These are phyloP conservation scores for Sporothrix mexicana DNA, from an alignment of 2,329 filamentous ascomycete species.

Conservation along the genomic window DNA sequence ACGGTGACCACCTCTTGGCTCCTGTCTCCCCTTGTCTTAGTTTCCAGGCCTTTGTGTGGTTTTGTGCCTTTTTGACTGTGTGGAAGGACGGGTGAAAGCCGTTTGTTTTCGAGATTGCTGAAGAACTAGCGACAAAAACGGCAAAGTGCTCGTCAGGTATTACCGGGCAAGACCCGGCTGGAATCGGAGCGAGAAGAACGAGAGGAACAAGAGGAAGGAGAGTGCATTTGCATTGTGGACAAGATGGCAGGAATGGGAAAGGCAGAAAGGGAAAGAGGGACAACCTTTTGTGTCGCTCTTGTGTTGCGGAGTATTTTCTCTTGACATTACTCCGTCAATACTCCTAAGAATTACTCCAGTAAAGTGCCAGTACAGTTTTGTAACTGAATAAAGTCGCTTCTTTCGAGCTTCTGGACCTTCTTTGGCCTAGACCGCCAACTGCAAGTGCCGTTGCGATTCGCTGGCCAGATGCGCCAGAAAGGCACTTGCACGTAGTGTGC, in stretches of 20 bases:
- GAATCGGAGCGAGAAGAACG: constrained; percentile 29
- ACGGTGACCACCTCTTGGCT: background rate
- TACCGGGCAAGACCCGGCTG: constrained; percentile 29
- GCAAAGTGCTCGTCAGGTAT: constrained; percentile 28
- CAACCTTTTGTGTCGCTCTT: background rate
- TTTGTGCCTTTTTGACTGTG: too few relatives aligned
- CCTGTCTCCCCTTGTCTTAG: too few relatives aligned
- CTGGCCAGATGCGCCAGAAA: too few relatives aligned
- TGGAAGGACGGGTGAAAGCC: background rate
- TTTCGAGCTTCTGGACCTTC: constrained; percentile 1
- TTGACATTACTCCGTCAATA: background rate
- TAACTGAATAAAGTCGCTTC: background rate
- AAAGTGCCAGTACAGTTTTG: background rate
- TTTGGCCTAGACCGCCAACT: too few relatives aligned
- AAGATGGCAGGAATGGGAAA: background rate
- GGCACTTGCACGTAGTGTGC: background rate
- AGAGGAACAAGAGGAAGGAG: background rate
- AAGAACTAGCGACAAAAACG: constrained; percentile 28
- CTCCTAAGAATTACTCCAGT: background rate
- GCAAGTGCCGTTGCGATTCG: too few relatives aligned
- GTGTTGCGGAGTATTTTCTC: background rate
- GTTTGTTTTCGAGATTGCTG: constrained; percentile 21
- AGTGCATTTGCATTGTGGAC: background rate
- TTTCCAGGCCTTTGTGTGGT: too few relatives aligned
- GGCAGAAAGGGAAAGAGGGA: background rate